Evolutionary conservation across 148 eudicot species (phyloP).

Genomic region (Amaranthus palmeri): DNA sequence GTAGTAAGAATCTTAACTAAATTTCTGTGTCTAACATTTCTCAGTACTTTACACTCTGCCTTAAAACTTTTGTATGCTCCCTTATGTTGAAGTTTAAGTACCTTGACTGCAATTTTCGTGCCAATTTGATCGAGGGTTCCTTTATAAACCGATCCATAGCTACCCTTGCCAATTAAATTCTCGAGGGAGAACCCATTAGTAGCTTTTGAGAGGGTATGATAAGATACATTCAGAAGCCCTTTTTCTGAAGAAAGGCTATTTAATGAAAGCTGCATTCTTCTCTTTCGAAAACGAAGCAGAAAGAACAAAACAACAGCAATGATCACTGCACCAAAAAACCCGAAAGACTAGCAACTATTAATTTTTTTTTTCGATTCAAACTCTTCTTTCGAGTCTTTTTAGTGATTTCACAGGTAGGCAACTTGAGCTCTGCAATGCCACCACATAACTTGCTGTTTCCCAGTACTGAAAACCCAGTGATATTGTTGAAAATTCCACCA

Average conservation of each 20-base stretch:
- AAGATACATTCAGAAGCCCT: constrained; percentile 11
- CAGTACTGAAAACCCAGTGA: constrained; percentile 15
- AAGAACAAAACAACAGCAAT: not conserved
- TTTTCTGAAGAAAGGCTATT: not conserved
- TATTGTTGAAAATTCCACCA: constrained; percentile 30
- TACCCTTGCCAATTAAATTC: constrained; percentile 19
- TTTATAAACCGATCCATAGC: constrained; percentile 24
- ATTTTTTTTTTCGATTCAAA: not conserved
- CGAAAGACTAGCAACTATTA: not conserved
- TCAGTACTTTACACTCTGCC: constrained; percentile 10
- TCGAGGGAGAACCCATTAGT: constrained; percentile 21
- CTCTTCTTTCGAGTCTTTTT: not conserved
- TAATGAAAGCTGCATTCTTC: not conserved
- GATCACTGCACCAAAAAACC: not conserved
- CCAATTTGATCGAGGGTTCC: constrained; percentile 8
- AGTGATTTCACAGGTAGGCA: constrained; percentile 19
- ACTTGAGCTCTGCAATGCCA: constrained; percentile 24
- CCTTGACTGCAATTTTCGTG: constrained; percentile 3
- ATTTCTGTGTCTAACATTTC: constrained; percentile 9
- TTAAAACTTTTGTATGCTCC: constrained; percentile 7
- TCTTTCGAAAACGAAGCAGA: not conserved
- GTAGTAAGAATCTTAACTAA: constrained; percentile 7
- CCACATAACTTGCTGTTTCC: constrained; percentile 39
- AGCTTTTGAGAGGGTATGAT: constrained; percentile 17
- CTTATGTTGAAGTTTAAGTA: not conserved